Evolutionary conservation across 208 protist species (phyloP), one percentile per base, ranked within the genome.

Genomic region (Leishmania tarentolae): DNA sequence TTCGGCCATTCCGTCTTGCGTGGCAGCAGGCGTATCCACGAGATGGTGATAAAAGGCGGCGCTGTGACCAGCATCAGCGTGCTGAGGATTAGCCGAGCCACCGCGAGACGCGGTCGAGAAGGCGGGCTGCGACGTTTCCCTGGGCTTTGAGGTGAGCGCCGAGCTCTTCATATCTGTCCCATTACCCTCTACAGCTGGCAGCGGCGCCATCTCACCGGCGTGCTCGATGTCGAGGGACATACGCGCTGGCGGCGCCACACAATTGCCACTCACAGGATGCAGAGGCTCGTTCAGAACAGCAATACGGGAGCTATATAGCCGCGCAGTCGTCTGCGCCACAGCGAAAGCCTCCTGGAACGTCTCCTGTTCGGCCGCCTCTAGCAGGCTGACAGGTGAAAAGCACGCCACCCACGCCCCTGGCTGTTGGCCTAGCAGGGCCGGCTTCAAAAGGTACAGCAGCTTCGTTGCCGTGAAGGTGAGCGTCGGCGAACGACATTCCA

Each of bases 271-370:
- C 50, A 46, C 50, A 42, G 79, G 37, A 13, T 17, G 47, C 5
- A 52, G 1, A 8, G 66, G 75, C 4, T 56, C n/a, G 66, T 71
- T 78, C 3, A 86, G 59, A 31, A 89, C 70, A 53, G 85, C 85
- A 68, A 89, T 84, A 42, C 91, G 86, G 17, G 84, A 89, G 68
- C 84, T 87, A 76, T 91, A 91, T 2, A 95, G 72, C 40, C 88
- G 86, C 37, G 82, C 80, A 8, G 85, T 83, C 7, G 87, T 93
- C 72, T 93, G 87, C 19, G 90, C 91, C 11, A 96, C 86, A 50
- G 85, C 85, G 79, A 94, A 96, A 1, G 93, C 87, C 42, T 96
- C 93, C 72, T 90, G 90, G 77, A 96, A 96, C 1, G 91, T 91
- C 76, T 94, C 92, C 8, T 84, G 87, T 40, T 87, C 70, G 21